Evolutionary conservation across 73 alveolate genomes (phyloP), one percentile per base, ranked within the genome.

Genomic region (Symbiodinium natans): DNA sequence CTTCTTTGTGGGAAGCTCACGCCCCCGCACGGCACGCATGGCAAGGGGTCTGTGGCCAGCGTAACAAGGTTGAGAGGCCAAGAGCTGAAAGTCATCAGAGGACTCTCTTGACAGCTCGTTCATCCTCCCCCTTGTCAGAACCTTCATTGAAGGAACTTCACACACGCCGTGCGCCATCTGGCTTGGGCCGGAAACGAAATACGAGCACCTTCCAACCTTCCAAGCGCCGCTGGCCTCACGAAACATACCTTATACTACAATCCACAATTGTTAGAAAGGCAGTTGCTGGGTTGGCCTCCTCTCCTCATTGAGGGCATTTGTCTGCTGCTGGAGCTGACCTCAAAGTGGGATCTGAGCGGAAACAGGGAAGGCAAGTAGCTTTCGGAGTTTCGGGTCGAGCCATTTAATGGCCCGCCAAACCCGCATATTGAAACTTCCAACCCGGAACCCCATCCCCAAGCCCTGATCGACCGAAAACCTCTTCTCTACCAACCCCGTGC

Each of bases 321-420:
- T 68, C 83, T 73, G 97, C 39, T 68, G 88, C 87, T 90, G 97
- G 77, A 71, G 48, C 77, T 90, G 97, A 34, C 84, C 84, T 73
- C 27, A 9, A 73, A 19, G 13, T 46, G 59, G 59, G 21, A 46
- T 46, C 59, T 46, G 13, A 46, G 59, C 6, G 59, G 21, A 46
- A 46, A 13, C 13, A 46, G 59, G 13, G 13, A 46, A 46, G 13
- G 6, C 21, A 46, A 46, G 13, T 46, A 9, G 6, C 59, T 9
- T 13, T 46, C 59, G 13, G 13, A 46, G 59, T 46, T 13, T 46
- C 21, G 59, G 59, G 13, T 46, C 13, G 59, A 46, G 6, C 59
- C 59, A 9, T 6, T 6, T 46, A 46, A 46, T 46, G 21, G 21
- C 59, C 6, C 59, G 21, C 59, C 6, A 46, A 46, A 13, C 59